phyloP scores from a whole-genome alignment of 192 early-diverging fungal species.

The Ramicandelaber brevisporus region DNA sequence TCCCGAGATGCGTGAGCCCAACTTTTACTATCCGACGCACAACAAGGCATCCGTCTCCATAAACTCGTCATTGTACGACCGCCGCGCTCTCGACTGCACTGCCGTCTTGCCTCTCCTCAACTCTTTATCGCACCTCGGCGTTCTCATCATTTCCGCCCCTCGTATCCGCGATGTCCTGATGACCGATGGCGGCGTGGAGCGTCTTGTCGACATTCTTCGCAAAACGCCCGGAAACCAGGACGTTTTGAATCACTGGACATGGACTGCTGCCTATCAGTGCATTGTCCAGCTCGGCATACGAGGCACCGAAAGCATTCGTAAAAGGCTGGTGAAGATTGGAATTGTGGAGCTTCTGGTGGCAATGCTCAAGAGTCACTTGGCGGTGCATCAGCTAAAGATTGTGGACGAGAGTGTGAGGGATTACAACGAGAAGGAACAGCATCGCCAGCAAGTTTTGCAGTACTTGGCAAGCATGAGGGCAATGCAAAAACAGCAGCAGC shows the following conservation, averaged over 20 bases:
- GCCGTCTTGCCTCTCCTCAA: conserved; percentile 67
- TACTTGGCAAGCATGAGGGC: conserved; percentile 9
- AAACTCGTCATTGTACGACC: conserved; percentile 62
- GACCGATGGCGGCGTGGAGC: conserved; percentile 68
- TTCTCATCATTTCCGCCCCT: conserved; percentile 57
- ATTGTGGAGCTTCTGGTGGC: conserved; percentile 60
- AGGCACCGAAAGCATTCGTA: conserved; percentile 49
- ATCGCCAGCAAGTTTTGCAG: conserved; percentile 8
- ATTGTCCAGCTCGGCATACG: conserved; percentile 70
- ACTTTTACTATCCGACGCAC: conserved; percentile 47
- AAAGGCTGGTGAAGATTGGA: conserved; percentile 63
- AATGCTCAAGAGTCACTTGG: conserved; percentile 28
- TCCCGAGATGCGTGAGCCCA: conserved; percentile 47
- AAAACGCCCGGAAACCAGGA: conserved; percentile 35
- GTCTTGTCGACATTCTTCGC: conserved; percentile 57
- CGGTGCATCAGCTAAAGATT: conserved; percentile 8
- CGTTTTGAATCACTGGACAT: conserved; percentile 47
- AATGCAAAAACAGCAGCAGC: conserved; percentile 3
- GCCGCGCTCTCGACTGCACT: conserved; percentile 82
- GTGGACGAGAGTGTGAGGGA: conserved; percentile 16
- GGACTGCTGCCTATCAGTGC: conserved; percentile 61
- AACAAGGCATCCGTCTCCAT: conserved; percentile 60
- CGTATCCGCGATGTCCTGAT: conserved; percentile 58
- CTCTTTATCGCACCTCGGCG: conserved; percentile 66
- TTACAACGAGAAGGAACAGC: conserved; percentile 6